phyloP scores from a whole-genome alignment of 129 eudicot genomes.

The Chrysanthemum lavandulifolium region DNA sequence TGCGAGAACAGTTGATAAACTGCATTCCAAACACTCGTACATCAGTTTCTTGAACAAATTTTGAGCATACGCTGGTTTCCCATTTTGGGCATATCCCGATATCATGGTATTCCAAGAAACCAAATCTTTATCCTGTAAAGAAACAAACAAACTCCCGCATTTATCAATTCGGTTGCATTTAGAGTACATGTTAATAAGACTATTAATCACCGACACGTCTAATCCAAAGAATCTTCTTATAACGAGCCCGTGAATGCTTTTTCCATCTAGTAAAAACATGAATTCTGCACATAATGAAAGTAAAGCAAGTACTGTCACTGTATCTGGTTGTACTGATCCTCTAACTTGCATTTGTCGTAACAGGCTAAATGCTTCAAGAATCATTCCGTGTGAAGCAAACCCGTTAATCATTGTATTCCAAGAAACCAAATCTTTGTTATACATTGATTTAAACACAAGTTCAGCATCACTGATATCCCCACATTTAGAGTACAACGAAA shows the following conservation, averaged over 20 bases:
- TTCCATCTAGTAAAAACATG: slow-evolving; percentile 47
- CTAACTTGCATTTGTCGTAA: slow-evolving; percentile 42
- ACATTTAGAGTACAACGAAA: slow-evolving; percentile 56
- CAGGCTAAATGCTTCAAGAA: slow-evolving; percentile 42
- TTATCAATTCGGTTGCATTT: slow-evolving; percentile 42
- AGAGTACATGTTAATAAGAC: slow-evolving; percentile 62
- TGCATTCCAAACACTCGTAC: slow-evolving; percentile 28
- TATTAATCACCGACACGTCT: slow-evolving; percentile 34
- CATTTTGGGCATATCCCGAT: slow-evolving; percentile 60
- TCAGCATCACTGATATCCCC: slow-evolving; percentile 42
- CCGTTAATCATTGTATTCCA: slow-evolving; percentile 78
- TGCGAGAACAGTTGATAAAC: slow-evolving; percentile 51
- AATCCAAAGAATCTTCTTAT: slow-evolving; percentile 31
- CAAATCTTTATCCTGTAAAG: slow-evolving; percentile 42
- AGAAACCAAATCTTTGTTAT: slow-evolving; percentile 52
- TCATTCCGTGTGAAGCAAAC: slow-evolving; percentile 41
- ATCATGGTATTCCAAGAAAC: slow-evolving; percentile 71
- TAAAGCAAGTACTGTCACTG: slow-evolving; percentile 45
- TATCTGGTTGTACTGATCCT: slow-evolving; percentile 45
- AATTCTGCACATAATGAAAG: slow-evolving; percentile 61
- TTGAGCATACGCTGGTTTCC: slow-evolving; percentile 43
- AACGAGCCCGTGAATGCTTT: slow-evolving; percentile 44
- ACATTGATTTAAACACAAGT: slow-evolving; percentile 34
- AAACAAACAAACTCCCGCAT: slow-evolving; percentile 38
- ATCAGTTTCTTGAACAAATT: slow-evolving; percentile 46